Percentiles rank a stretch among this genome's conserved stretches.
These are phyloP conservation scores for Diaporthe longicolla DNA, from an alignment of 2,329 filamentous ascomycete genomes.

Conservation along the genomic window DNA sequence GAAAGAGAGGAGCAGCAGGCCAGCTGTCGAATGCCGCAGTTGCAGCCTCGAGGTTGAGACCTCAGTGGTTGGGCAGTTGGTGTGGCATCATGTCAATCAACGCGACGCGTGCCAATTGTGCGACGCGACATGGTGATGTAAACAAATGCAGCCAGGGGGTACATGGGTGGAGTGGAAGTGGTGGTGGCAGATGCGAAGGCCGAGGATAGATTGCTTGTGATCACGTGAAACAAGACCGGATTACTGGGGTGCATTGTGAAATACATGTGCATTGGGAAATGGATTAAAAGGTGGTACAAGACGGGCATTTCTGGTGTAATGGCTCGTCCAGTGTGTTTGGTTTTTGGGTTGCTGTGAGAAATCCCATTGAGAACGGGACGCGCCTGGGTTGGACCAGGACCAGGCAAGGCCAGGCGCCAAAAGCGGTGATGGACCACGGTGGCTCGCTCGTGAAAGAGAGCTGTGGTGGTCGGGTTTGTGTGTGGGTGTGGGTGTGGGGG, in stretches of 20 bases:
- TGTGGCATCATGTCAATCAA: background rate
- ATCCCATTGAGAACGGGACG: background rate
- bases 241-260: background rate
- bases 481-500: background rate
- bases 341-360: background rate
- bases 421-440: background rate
- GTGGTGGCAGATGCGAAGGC: slow-evolving; percentile 14
- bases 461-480: background rate
- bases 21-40: background rate
- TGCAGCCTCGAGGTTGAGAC: background rate
- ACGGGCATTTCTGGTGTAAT: slow-evolving; percentile 17
- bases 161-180: background rate
- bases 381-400: background rate
- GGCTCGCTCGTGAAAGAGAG: background rate
- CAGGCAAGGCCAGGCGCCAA: background rate
- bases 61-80: background rate
- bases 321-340: background rate
- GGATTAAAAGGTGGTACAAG: slow-evolving; percentile 21
- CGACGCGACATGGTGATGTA: slow-evolving; percentile 32
- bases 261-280: slow-evolving; percentile 7
- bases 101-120: slow-evolving; percentile 25
- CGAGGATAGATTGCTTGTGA: slow-evolving; percentile 37
- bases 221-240: slow-evolving; percentile 39
- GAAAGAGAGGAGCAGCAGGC: background rate
- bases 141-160: slow-evolving; percentile 36